phyloP scores from a whole-genome alignment of 495 filamentous ascomycete genomes.

The Daldinia decipiens region DNA sequence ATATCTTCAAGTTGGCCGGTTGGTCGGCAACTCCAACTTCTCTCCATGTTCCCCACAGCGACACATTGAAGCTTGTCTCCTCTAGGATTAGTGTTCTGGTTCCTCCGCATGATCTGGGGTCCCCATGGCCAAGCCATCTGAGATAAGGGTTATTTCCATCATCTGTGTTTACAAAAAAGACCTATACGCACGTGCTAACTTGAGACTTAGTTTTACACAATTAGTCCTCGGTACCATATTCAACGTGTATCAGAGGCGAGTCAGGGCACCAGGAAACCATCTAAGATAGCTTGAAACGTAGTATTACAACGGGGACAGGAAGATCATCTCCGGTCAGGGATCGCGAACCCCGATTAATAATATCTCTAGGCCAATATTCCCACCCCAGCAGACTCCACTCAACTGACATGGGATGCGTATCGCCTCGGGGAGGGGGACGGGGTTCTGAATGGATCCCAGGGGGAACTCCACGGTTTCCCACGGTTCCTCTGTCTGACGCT shows the following conservation, averaged over 20 bases:
- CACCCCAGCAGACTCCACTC: neutral
- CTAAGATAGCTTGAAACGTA: neutral
- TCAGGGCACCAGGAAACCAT: too few relatives aligned
- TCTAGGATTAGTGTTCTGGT: neutral
- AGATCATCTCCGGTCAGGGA: conserved; percentile 6
- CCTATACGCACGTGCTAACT: neutral
- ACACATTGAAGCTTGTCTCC: neutral
- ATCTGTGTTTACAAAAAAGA: neutral
- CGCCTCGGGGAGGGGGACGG: neutral
- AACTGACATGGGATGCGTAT: too few relatives aligned
- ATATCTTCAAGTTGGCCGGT: neutral
- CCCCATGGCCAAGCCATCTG: neutral
- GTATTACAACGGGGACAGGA: neutral
- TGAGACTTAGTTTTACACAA: neutral
- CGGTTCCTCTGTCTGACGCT: neutral
- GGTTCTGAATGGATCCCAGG: neutral
- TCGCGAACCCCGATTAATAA: conserved; percentile 9
- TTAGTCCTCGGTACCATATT: neutral
- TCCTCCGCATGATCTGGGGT: neutral
- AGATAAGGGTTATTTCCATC: neutral
- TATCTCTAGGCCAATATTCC: neutral
- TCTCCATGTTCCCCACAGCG: conserved; percentile 3
- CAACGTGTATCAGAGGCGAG: too few relatives aligned
- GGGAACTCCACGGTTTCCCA: conserved; percentile 10
- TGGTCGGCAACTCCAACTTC: neutral